These are phyloP conservation scores for Chaetomium sp. DNA, from an alignment of 2,329 filamentous ascomycete genomes.

Conservation along the genomic window DNA sequence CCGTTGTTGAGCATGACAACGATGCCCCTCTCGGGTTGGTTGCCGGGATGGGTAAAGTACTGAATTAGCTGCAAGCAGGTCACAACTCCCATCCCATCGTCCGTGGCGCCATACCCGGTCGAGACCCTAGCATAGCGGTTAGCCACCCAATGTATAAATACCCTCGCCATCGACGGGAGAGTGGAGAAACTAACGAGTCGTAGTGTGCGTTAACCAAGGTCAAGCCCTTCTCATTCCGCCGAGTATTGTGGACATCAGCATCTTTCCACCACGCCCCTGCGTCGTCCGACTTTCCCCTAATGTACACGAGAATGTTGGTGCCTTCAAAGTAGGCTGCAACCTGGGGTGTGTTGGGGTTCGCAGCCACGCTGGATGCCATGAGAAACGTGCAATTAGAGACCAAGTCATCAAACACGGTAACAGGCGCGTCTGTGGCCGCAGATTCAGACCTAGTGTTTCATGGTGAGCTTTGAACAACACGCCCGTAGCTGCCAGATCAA, in stretches of 20 bases:
- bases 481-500: not conserved
- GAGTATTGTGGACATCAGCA: conserved; percentile 30
- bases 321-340: conserved; percentile 77
- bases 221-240: conserved; percentile 58
- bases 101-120: conserved; percentile 86
- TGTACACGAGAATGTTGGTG: conserved; percentile 86
- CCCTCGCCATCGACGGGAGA: not conserved
- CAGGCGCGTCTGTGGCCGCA: conserved; percentile 10
- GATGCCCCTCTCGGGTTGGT: conserved; percentile 72
- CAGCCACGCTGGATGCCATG: conserved; percentile 27
- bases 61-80: conserved; percentile 77
- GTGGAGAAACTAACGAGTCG: conserved; percentile 51
- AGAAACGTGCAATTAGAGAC: conserved; percentile 69
- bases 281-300: conserved; percentile 72
- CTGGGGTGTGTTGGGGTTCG: conserved; percentile 7
- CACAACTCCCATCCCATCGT: conserved; percentile 88
- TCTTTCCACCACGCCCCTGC: conserved; percentile 65
- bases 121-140: conserved; percentile 49
- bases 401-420: conserved; percentile 70
- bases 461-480: conserved; percentile 6
- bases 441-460: conserved; percentile 21
- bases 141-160: conserved; percentile 7
- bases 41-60: conserved; percentile 68
- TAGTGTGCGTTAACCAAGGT: conserved; percentile 94
- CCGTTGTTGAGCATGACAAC: conserved; percentile 89